A percentile compares a stretch with the other conserved stretches of the same genome.
Evolutionary conservation across 805 yeast genomes (phyloP).

Genomic region (Ogataea paraovalis): DNA sequence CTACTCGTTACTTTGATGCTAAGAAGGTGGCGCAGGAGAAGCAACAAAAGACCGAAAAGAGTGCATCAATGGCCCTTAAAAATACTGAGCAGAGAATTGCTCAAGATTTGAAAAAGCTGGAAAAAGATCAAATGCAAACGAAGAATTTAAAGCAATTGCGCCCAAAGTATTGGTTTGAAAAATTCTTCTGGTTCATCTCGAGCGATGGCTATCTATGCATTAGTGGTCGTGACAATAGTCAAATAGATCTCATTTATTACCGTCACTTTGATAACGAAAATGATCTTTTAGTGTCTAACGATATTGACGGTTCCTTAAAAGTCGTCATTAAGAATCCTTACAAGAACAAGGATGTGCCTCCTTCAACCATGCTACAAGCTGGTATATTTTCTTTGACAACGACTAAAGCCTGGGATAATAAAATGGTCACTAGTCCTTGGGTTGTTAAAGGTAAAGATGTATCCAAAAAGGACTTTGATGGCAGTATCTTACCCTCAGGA

Average conservation of each 20-base stretch:
- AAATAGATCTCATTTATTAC: slow-evolving; percentile 74
- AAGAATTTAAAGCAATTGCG: slow-evolving; percentile 54
- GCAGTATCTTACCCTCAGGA: slow-evolving; percentile 57
- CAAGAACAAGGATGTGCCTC: slow-evolving; percentile 69
- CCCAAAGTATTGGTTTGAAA: slow-evolving; percentile 86
- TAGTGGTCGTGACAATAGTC: slow-evolving; percentile 80
- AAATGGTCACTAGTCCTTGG: slow-evolving; percentile 81
- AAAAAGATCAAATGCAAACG: slow-evolving; percentile 50
- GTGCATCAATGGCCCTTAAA: slow-evolving; percentile 71
- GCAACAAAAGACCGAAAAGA: slow-evolving; percentile 74
- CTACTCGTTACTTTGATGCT: slow-evolving; percentile 72
- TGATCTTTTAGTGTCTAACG: slow-evolving; percentile 73
- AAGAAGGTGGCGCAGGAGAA: slow-evolving; percentile 74
- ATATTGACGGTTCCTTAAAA: slow-evolving; percentile 66
- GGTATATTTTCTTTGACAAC: slow-evolving; percentile 79
- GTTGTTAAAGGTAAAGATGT: slow-evolving; percentile 67
- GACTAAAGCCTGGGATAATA: slow-evolving; percentile 87
- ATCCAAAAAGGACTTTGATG: slow-evolving; percentile 62
- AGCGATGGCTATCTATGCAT: slow-evolving; percentile 83
- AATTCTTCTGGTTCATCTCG: slow-evolving; percentile 90
- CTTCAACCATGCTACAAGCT: slow-evolving; percentile 84
- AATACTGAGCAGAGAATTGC: slow-evolving; percentile 77
- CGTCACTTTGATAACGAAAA: slow-evolving; percentile 65
- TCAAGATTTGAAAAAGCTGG: slow-evolving; percentile 63
- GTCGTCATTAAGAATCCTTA: slow-evolving; percentile 81